Conservation (phyloP, 352 stramenopile species). For the Phytopythium ostracodes region DNA sequence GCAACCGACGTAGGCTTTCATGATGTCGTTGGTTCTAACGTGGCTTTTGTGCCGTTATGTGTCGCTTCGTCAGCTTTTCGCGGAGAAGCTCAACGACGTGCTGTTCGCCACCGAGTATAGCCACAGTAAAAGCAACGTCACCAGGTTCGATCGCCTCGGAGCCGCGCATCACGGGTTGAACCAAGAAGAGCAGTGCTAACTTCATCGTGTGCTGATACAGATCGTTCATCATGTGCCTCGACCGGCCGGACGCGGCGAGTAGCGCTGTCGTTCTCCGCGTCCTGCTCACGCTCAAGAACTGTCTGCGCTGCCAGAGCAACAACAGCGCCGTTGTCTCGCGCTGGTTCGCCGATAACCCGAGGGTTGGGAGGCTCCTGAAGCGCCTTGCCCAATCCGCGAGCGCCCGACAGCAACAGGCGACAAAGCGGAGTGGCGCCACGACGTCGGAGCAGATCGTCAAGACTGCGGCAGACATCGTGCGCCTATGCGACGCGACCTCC, state of each 20-base stretch:
- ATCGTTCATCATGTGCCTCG: slow-evolving; percentile 23
- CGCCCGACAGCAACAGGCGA: background rate
- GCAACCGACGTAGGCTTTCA: background rate
- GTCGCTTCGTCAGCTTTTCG: slow-evolving; percentile 40
- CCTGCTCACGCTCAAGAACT: slow-evolving; percentile 57
- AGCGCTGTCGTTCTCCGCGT: slow-evolving; percentile 38
- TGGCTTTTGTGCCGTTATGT: background rate
- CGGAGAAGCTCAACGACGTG: slow-evolving; percentile 39
- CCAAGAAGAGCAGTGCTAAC: background rate
- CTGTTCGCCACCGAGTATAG: slow-evolving; percentile 28
- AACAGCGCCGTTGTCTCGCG: slow-evolving; percentile 13
- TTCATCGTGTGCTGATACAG: slow-evolving; percentile 10
- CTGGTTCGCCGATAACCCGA: slow-evolving; percentile 27
- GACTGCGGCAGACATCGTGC: slow-evolving; percentile 38
- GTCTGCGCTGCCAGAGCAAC: slow-evolving; percentile 41
- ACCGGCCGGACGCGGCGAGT: slow-evolving; percentile 9
- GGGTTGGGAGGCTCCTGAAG: slow-evolving; percentile 10
- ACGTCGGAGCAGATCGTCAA: slow-evolving; percentile 41
- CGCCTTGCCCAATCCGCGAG: slow-evolving; percentile 2
- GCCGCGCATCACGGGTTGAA: background rate
- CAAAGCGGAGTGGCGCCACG: background rate
- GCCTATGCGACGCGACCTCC: slow-evolving; percentile 12
- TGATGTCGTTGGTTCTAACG: background rate
- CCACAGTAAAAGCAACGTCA: slow-evolving; percentile 11
- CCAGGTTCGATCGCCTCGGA: slow-evolving; percentile 13